Percentiles rank a stretch among this genome's conserved stretches.
Evolutionary conservation across 2,329 filamentous ascomycete genomes (phyloP).

Genomic region (Neofusicoccum laricinum): DNA sequence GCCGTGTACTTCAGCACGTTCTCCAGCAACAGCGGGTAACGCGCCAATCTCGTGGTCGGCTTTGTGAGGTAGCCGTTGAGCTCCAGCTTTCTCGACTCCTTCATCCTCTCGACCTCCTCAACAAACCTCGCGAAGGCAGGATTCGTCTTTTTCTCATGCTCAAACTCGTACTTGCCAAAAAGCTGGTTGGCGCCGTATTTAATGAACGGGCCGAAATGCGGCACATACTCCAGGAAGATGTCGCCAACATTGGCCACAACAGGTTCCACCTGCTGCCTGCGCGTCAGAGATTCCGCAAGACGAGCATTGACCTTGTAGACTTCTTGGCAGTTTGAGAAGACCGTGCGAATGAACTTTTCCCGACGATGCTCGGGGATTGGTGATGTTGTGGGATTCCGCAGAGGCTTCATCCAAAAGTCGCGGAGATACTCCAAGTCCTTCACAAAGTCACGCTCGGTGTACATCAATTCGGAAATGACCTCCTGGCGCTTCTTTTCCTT

Average conservation of each 20-base stretch:
- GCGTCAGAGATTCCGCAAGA: constrained; percentile 83
- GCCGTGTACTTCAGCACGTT: constrained; percentile 90
- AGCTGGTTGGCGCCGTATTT: constrained; percentile 93
- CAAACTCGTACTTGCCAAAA: constrained; percentile 96
- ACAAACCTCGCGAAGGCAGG: constrained; percentile 85
- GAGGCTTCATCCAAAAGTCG: constrained; percentile 96
- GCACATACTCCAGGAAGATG: constrained; percentile 88
- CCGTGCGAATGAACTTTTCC: constrained; percentile 87
- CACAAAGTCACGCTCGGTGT: constrained; percentile 97
- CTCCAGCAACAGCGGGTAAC: constrained; percentile 89
- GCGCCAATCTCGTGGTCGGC: constrained; percentile 88
- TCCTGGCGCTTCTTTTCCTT: constrained; percentile 96
- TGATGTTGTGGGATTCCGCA: constrained; percentile 67
- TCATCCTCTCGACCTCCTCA: constrained; percentile 91
- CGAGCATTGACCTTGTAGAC: constrained; percentile 88
- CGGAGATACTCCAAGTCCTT: constrained; percentile 97
- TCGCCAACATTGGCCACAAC: constrained; percentile 90
- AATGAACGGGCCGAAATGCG: constrained; percentile 93
- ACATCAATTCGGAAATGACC: constrained; percentile 97
- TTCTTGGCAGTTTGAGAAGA: constrained; percentile 95
- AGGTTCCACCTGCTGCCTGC: constrained; percentile 83
- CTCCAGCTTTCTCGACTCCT: constrained; percentile 94
- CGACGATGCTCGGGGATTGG: constrained; percentile 85
- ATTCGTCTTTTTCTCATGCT: constrained; percentile 89
- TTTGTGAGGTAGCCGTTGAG: constrained; percentile 97